Conservation (phyloP, 371 early-diverging fungal genomes). For the Mortierella sp. region DNA sequence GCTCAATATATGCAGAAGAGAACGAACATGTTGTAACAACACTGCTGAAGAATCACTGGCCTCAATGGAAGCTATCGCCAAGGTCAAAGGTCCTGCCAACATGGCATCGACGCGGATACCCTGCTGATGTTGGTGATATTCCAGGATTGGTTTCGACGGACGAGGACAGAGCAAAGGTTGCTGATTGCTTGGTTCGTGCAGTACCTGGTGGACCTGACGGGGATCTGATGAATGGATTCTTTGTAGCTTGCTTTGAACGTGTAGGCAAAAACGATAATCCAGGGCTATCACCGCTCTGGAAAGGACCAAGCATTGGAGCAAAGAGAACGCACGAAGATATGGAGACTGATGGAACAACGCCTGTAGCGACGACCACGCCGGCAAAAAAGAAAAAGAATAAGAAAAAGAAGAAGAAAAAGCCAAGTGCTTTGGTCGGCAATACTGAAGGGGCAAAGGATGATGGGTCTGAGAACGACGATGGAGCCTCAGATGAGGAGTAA, state of each 20-base stretch:
- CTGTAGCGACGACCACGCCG: neutral
- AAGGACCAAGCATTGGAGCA: conserved; percentile 25
- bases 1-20: conserved; percentile 95
- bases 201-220: conserved; percentile 67
- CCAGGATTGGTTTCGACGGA: conserved; percentile 39
- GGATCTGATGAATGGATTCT: conserved; percentile 87
- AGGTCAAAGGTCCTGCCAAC: conserved; percentile 75
- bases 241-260: conserved; percentile 85
- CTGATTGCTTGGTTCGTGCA: conserved; percentile 76
- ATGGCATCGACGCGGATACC: conserved; percentile 81
- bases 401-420: conserved; percentile 41
- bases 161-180: conserved; percentile 56
- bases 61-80: conserved; percentile 71
- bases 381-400: conserved; percentile 55
- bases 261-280: conserved; percentile 51
- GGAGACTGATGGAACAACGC: neutral
- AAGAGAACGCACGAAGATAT: conserved; percentile 34
- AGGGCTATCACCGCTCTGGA: conserved; percentile 46
- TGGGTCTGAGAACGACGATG: neutral
- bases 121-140: conserved; percentile 60
- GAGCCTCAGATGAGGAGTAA: conserved; percentile 13
- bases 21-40: conserved; percentile 95
- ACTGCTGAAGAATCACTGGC: conserved; percentile 62
- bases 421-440: neutral
- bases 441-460: conserved; percentile 11